Base-by-base conservation (phyloP, 257 asterid species). In the Solanum pennellii region DNA sequence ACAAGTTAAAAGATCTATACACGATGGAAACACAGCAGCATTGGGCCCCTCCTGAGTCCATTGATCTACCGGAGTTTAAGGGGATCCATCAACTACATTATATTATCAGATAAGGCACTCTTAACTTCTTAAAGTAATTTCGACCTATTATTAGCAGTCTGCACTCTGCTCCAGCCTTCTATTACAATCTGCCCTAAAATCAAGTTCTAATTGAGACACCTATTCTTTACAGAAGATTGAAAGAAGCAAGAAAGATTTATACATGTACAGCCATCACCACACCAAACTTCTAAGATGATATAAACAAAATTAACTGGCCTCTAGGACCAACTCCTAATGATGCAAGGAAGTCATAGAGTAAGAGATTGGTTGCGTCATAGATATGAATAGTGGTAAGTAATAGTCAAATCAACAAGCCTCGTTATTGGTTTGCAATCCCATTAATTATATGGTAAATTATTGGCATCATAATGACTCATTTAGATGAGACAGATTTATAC, bases 401-500 rank as follows among this genome's bases (percentile, higher is more conserved):
- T 20, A 82, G 45, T 49, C 66, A 79, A 79, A 79, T 45, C 45
- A 49, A 10, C 85, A 82, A 6, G 21, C 6, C 85, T 10, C 45
- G 4, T 29, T 49, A 49, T 82, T 29, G 85, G 31, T 49, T 39
- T 18, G 69, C 69, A 49, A 29, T 49, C 21, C 69, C 31, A 49
- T 9, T 5, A 82, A 29, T 31, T 29, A 49, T 10, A 49, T 31
- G 20, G 69, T 49, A 47, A 15, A 49, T 18, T 49, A 82, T 49
- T 29, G 85, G 5, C 20, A 82, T 49, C 69, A 82, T 82, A 33
- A 10, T 45, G 69, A 29, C 85, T 15, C 68, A 11, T 18, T 49
- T 49, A 47, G 85, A 82, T 82, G 20, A 49, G 52, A 74, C 47
- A 47, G 86, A 66, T 86, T 18, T 82, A 16, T 89, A 95, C 98